phyloP scores from a whole-genome alignment of 805 yeast species.

The Nematodospora valgi region DNA sequence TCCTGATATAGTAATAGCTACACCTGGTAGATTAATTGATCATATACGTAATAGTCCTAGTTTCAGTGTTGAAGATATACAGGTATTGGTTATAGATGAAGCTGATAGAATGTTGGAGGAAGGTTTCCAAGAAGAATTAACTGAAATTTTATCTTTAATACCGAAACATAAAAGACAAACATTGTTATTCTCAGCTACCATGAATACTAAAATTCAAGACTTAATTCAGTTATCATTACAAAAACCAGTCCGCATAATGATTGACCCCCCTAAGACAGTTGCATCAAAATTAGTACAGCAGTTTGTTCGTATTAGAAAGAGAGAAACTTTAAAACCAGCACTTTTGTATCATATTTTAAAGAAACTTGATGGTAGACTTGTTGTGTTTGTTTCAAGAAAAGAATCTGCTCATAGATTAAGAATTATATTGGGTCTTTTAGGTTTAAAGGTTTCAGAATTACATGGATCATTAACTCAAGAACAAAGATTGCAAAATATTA shows the following conservation, averaged over 20 bases:
- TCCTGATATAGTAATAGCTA: slow-evolving; percentile 96
- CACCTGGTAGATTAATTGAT: slow-evolving; percentile 98
- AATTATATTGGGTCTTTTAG: slow-evolving; percentile 68
- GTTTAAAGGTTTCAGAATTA: slow-evolving; percentile 73
- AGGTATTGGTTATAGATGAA: slow-evolving; percentile 91
- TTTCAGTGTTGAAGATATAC: slow-evolving; percentile 86
- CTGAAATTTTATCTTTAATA: slow-evolving; percentile 80
- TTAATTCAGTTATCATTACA: slow-evolving; percentile 83
- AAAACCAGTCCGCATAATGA: slow-evolving; percentile 92
- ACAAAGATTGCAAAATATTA: slow-evolving; percentile 84
- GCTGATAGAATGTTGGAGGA: slow-evolving; percentile 99
- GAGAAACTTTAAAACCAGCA: slow-evolving; percentile 82
- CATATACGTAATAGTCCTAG: slow-evolving; percentile 94
- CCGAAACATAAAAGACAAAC: slow-evolving; percentile 91
- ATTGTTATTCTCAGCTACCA: slow-evolving; percentile 92
- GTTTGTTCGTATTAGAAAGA: slow-evolving; percentile 89
- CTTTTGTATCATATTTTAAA: slow-evolving; percentile 69
- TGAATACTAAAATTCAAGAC: slow-evolving; percentile 90
- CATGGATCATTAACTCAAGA: slow-evolving; percentile 88
- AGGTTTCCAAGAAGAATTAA: slow-evolving; percentile 94
- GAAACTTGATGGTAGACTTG: slow-evolving; percentile 67
- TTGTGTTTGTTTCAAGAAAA: slow-evolving; percentile 89
- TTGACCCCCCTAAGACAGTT: slow-evolving; percentile 93
- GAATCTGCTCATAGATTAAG: slow-evolving; percentile 86
- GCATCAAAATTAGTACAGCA: slow-evolving; percentile 90